Evolutionary conservation across 306 rosid species (phyloP).

Genomic region (Acmispon strigosus): DNA sequence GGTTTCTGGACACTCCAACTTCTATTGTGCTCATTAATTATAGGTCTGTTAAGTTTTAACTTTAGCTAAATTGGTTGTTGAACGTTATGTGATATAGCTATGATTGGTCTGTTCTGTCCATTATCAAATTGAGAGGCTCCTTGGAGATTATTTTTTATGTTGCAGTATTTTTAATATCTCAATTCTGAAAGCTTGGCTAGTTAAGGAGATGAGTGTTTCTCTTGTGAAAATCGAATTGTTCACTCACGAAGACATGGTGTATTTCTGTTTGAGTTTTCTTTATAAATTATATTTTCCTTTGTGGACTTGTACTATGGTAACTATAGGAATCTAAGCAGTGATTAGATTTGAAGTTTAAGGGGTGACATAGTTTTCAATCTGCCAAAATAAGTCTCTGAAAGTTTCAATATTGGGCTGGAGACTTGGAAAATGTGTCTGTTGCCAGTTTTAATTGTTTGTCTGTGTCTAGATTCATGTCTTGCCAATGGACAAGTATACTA

Average conservation of each 20-base stretch:
- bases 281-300: not conserved
- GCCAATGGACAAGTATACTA: too few relatives aligned
- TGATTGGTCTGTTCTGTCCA: not conserved
- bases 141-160: not conserved
- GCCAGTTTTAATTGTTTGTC: not conserved
- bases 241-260: not conserved
- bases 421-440: not conserved
- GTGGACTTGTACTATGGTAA: not conserved
- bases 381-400: not conserved
- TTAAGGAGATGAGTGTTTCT: not conserved
- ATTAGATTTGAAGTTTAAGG: not conserved
- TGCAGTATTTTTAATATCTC: not conserved
- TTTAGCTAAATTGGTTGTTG: not conserved
- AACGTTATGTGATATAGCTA: not conserved
- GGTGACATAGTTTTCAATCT: not conserved
- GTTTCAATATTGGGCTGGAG: not conserved
- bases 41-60: not conserved
- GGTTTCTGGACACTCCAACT: not conserved
- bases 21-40: conserved; percentile 8
- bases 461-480: too few relatives aligned
- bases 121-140: not conserved
- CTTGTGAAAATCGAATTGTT: not conserved
- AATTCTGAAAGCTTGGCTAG: not conserved
- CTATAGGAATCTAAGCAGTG: not conserved
- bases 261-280: not conserved